A percentile compares a stretch with the other conserved stretches of the same genome.
phyloP scores from a whole-genome alignment of 495 filamentous ascomycete species.

The Cudoniella acicularis region DNA sequence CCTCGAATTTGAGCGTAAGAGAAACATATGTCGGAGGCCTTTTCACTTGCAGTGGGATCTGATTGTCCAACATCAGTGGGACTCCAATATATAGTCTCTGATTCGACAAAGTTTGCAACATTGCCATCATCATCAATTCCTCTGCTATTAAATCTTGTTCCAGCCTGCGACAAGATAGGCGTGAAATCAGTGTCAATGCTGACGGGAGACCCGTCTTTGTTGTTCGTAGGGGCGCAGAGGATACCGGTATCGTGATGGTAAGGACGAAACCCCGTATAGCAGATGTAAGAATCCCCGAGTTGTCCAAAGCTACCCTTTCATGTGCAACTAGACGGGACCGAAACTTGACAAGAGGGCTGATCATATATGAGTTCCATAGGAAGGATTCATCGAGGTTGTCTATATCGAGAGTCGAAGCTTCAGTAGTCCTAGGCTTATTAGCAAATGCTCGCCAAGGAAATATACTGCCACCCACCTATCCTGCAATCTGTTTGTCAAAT shows the following conservation, averaged over 20 bases:
- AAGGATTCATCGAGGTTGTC: constrained; percentile 84
- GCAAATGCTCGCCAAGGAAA: constrained; percentile 5
- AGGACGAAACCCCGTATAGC: constrained; percentile 90
- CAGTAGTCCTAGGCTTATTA: constrained; percentile 38
- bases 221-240: constrained; percentile 42
- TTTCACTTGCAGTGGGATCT: constrained; percentile 16
- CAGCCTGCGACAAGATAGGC: constrained; percentile 89
- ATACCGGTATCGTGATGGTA: constrained; percentile 74
- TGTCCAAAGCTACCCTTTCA: constrained; percentile 73
- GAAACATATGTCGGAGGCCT: constrained; percentile 59
- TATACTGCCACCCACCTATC: constrained; percentile 53
- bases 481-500: constrained; percentile 90
- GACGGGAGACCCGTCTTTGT: constrained; percentile 72
- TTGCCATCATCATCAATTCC: constrained; percentile 97
- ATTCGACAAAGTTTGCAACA: constrained; percentile 85
- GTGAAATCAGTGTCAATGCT: constrained; percentile 81
- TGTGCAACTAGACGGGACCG: constrained; percentile 69
- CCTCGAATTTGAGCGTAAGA: constrained; percentile 92
- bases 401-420: constrained; percentile 66
- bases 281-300: constrained; percentile 83
- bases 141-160: constrained; percentile 91
- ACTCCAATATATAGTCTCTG: constrained; percentile 68
- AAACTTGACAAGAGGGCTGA: constrained; percentile 84
- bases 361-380: constrained; percentile 98
- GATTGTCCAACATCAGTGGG: constrained; percentile 39